A percentile compares a stretch with the other conserved stretches of the same genome.
Conservation (phyloP, 805 yeast genomes). For the Metschnikowia kunwiensis region DNA sequence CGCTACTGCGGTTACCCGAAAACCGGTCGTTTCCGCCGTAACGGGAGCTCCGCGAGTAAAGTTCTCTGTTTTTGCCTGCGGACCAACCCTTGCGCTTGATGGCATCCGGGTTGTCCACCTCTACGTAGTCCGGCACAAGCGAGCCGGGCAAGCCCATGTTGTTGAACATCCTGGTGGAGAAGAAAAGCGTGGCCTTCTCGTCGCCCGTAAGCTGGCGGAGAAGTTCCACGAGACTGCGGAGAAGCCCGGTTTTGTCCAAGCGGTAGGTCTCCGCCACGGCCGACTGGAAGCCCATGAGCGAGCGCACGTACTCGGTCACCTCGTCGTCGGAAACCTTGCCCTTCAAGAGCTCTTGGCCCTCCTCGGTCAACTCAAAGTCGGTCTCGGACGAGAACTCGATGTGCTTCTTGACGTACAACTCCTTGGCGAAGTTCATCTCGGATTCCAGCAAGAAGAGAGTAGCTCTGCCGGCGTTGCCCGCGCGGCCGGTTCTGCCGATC, state of each 20-base stretch:
- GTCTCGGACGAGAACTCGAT: slow-evolving; percentile 49
- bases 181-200: slow-evolving; percentile 9
- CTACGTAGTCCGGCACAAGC: slow-evolving; percentile 17
- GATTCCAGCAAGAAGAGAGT: slow-evolving; percentile 52
- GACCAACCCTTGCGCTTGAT: slow-evolving; percentile 9
- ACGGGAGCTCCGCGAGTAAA: slow-evolving; percentile 7
- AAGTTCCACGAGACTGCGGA: slow-evolving; percentile 13
- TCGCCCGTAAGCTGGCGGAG: slow-evolving; percentile 11
- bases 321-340: slow-evolving; percentile 20
- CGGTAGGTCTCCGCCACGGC: slow-evolving; percentile 21
- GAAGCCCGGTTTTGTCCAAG: slow-evolving; percentile 9
- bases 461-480: slow-evolving; percentile 76
- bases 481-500: slow-evolving; percentile 95
- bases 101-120: slow-evolving; percentile 14
- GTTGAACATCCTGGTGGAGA: slow-evolving; percentile 13
- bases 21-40: slow-evolving; percentile 8
- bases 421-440: slow-evolving; percentile 55
- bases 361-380: slow-evolving; percentile 38
- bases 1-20: slow-evolving; percentile 5
- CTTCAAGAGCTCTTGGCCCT: slow-evolving; percentile 25
- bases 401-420: slow-evolving; percentile 48
- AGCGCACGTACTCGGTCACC: slow-evolving; percentile 23
- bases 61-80: slow-evolving; percentile 10
- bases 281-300: slow-evolving; percentile 29
- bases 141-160: slow-evolving; percentile 16